Base-by-base conservation (phyloP, 257 asterid genomes). In the Solanum piurae region DNA sequence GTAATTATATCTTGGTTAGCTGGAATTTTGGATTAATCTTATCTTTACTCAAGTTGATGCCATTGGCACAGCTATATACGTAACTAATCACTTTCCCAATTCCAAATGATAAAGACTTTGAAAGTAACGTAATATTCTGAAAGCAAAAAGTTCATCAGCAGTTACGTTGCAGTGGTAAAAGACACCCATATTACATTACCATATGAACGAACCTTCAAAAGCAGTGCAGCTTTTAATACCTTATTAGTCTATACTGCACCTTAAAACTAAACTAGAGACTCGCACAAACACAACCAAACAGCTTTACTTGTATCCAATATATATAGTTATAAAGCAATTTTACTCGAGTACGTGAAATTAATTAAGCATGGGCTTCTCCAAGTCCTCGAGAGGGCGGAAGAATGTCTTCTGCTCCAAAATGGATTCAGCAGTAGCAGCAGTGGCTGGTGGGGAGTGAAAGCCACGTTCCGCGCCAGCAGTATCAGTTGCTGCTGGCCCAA, bases 391-490 rank as follows among this genome's bases (percentile, higher is more conserved):
- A 49, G 98, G 92, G 74, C 99, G 98, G 92, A 95, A 94, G 91
- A 97, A 95, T 74, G 98, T 68, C 89, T 91, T 93, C 93, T 94
- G 94, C 93, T 97, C 98, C 96, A 95, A 89, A 83, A 92, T 94
- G 2, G 98, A 95, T 5, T 44, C 91, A 33, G 58, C 91, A 33
- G 83, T 20, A 27, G 88, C 87, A 49, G 86, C 85, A 49, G 86
- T 82, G 38, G 46, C 75, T 4, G 86, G 33, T 10, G 88, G 25
- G 64, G 42, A 5, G 18, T 49, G 91, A 18, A 89, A 84, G 21
- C 88, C 88, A 33, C 87, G 40, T 31, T 90, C 92, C 6, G 58
- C 90, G 33, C 87, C 88, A 3, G 85, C 36, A 87, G 90, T 90
- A 49, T 95, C 94, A 14, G 89, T 79, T 37, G 93, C 86, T 3